A percentile compares a stretch with the other conserved stretches of the same genome.
phyloP scores from a whole-genome alignment of 2,329 filamentous ascomycete genomes.

The Hypoxylon sp. region DNA sequence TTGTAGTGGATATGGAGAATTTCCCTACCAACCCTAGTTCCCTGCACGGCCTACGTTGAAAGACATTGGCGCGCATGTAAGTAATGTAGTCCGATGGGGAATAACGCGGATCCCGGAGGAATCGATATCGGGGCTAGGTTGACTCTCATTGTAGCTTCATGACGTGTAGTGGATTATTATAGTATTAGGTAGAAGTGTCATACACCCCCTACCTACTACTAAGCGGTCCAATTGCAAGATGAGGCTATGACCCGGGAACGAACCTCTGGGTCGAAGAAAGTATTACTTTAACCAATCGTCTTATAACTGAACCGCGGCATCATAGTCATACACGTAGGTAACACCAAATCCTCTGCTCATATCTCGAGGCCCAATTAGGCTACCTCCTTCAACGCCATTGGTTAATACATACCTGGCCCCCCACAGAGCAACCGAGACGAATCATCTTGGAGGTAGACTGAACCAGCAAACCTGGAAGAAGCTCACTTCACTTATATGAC shows the following conservation, averaged over 20 bases:
- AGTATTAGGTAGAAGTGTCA: no score
- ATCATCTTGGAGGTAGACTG: background rate
- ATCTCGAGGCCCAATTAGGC: conserved; percentile 29
- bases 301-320: background rate
- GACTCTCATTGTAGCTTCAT: conserved; percentile 1
- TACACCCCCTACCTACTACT: background rate
- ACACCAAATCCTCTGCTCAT: background rate
- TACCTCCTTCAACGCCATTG: conserved; percentile 26
- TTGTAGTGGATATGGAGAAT: conserved; percentile 4
- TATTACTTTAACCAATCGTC: no score
- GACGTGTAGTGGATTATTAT: no score
- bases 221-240: background rate
- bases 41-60: background rate
- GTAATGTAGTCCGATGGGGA: background rate
- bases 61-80: conserved; percentile 5
- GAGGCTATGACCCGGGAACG: background rate
- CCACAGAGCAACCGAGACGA: background rate
- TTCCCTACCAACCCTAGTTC: background rate
- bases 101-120: background rate
- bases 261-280: background rate
- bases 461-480: background rate
- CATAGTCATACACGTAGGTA: no score
- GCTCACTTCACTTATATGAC: background rate
- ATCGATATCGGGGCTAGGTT: background rate
- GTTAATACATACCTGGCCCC: background rate